A percentile compares a stretch with the other conserved stretches of the same genome.
Evolutionary conservation across 139 green algal species (phyloP).

Genomic region (Chlorella sp.): DNA sequence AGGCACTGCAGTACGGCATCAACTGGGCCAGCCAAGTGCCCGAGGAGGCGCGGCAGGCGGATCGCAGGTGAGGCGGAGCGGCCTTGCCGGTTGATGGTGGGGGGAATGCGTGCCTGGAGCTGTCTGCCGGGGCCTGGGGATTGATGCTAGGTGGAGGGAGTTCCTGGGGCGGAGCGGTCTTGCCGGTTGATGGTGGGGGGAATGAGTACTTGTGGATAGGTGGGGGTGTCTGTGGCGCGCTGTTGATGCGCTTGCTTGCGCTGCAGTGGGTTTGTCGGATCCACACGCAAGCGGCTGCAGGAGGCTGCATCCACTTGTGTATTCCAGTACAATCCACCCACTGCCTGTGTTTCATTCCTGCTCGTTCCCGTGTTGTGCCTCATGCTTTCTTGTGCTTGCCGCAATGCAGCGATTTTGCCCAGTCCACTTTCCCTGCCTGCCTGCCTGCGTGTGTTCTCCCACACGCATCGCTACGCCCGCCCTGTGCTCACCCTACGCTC

Average conservation of each 20-base stretch:
- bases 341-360: background rate
- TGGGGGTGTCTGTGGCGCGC: background rate
- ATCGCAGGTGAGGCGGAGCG: conserved; percentile 34
- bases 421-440: background rate
- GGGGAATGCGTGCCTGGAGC: background rate
- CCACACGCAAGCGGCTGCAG: no score
- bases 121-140: no score
- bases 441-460: no score
- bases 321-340: no score
- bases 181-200: background rate
- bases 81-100: no score
- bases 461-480: no score
- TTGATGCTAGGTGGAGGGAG: background rate
- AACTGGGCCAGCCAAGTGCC: conserved; percentile 36
- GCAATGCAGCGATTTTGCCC: background rate
- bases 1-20: conserved; percentile 47
- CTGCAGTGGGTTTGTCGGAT: no score
- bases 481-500: no score
- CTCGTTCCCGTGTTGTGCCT: background rate
- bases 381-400: no score
- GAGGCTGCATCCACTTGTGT: no score
- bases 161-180: background rate
- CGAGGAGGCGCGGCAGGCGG: conserved; percentile 20
- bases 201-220: background rate
- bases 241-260: no score